Evolutionary conservation across 345 rosid genomes (phyloP).

Genomic region (Rhodomyrtus tomentosa): DNA sequence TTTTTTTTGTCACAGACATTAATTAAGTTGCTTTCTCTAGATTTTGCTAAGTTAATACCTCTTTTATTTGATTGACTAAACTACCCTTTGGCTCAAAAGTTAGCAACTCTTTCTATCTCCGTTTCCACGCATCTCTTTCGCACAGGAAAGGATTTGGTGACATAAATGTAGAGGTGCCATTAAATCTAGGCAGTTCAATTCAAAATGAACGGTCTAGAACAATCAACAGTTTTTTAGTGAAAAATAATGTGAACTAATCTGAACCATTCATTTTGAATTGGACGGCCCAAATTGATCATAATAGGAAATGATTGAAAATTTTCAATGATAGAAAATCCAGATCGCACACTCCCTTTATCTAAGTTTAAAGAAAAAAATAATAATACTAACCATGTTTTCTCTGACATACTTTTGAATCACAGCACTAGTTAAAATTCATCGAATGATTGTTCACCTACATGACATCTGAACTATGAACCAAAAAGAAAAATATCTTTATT

Average conservation of each 20-base stretch:
- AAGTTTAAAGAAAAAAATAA: neutral
- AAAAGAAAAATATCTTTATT: neutral
- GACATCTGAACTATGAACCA: neutral
- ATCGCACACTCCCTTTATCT: neutral
- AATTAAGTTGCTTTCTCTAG: neutral
- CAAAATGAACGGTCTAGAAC: no score
- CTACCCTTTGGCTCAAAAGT: neutral
- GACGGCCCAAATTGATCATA: no score
- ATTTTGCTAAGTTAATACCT: neutral
- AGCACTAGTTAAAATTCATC: accelerated
- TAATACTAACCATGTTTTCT: neutral
- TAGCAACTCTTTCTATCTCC: neutral
- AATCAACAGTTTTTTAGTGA: no score
- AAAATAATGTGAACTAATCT: no score
- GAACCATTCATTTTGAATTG: no score
- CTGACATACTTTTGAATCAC: neutral
- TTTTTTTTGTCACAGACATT: no score
- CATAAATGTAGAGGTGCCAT: no score
- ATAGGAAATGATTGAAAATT: no score
- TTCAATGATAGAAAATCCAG: no score
- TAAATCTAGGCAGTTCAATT: no score
- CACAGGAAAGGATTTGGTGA: no score
- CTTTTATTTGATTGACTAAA: neutral
- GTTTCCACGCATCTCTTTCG: neutral
- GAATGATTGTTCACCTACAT: neutral